Conservation (phyloP, 768 basidiomycete species). For the Bullera alba region DNA sequence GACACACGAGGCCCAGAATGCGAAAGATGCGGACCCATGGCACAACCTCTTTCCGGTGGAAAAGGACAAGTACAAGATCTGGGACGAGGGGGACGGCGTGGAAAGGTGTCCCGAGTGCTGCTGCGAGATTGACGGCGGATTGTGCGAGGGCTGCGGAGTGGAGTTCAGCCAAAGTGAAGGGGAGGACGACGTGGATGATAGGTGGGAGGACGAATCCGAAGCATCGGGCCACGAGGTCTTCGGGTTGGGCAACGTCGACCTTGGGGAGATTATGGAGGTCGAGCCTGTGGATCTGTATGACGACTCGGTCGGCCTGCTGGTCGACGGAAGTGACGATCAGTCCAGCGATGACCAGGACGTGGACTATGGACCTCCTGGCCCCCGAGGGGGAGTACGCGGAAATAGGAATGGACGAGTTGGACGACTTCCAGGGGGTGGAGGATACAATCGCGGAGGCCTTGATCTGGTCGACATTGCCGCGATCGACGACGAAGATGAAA, state of each 20-base stretch:
- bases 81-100: conserved; percentile 17
- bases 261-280: too few species aligned
- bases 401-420: background rate
- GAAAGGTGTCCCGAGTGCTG: conserved; percentile 27
- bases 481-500: background rate
- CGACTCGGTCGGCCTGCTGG: too few species aligned
- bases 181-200: background rate
- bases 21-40: conserved; percentile 24
- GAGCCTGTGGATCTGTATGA: too few species aligned
- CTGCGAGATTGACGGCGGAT: conserved; percentile 17
- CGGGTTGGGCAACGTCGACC: too few species aligned
- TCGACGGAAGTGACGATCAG: too few species aligned
- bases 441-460: background rate
- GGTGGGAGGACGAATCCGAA: background rate
- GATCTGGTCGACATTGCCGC: too few species aligned
- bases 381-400: background rate
- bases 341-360: too few species aligned
- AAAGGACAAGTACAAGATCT: conserved; percentile 14
- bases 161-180: conserved; percentile 26
- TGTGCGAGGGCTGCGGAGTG: conserved; percentile 16
- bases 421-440: background rate
- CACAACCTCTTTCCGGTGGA: conserved; percentile 25
- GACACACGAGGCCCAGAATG: background rate
- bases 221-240: too few species aligned
- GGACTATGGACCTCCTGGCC: background rate